These are phyloP conservation scores for Cardamine chenopodiifolia DNA, from an alignment of 345 rosid species.

Conservation along the genomic window DNA sequence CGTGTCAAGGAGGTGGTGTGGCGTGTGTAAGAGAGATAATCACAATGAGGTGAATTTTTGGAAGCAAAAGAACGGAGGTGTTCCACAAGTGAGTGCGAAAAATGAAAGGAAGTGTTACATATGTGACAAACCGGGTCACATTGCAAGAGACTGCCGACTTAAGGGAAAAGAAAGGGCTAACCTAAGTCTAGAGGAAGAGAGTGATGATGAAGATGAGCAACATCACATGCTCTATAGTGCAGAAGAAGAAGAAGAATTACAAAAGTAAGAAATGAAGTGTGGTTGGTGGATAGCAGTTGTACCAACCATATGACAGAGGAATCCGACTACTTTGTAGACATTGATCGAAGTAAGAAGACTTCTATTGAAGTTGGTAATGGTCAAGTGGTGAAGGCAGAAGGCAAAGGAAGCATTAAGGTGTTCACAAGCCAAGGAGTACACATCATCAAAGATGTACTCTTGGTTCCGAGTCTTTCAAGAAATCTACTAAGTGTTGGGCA, in stretches of 20 bases:
- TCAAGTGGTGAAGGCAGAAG: too few relatives aligned
- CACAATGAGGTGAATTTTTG: slow-evolving; percentile 18
- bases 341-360: too few relatives aligned
- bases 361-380: too few relatives aligned
- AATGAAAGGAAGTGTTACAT: too few relatives aligned
- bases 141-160: too few relatives aligned
- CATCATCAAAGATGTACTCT: not conserved
- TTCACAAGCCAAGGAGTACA: too few relatives aligned
- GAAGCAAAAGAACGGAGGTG: not conserved
- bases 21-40: not conserved
- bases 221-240: not conserved
- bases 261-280: not conserved
- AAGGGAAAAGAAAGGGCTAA: too few relatives aligned
- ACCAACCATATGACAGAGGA: not conserved
- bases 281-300: not conserved
- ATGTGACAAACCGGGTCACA: too few relatives aligned
- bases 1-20: not conserved
- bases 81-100: not conserved
- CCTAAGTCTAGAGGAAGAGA: slow-evolving; percentile 18
- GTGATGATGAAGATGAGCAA: not conserved
- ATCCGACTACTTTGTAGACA: too few relatives aligned
- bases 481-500: not conserved
- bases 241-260: not conserved
- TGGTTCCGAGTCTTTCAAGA: not conserved
- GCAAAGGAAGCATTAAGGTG: too few relatives aligned